Evolutionary conservation across 441 rosid genomes (phyloP).

Genomic region (Croton setiger): DNA sequence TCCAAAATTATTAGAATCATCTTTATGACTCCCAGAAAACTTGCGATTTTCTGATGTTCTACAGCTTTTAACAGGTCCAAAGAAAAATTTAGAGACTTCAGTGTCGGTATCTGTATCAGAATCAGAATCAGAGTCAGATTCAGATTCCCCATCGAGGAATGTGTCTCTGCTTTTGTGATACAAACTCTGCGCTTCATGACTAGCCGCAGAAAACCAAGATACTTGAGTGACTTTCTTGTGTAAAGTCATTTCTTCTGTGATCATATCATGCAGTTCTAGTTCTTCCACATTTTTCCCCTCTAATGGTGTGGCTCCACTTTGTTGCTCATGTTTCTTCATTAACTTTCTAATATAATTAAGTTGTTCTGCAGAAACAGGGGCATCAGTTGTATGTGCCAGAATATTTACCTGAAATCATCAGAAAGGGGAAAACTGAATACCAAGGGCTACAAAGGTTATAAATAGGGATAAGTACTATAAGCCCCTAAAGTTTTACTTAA

Average conservation of each 20-base stretch:
- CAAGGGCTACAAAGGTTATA: not conserved
- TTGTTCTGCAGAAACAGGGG: conserved; percentile 69
- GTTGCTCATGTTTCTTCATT: conserved; percentile 53
- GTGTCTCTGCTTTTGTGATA: conserved; percentile 22
- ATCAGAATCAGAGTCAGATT: conserved; percentile 46
- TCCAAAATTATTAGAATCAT: conserved; percentile 27
- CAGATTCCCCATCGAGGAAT: conserved; percentile 32
- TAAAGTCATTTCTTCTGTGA: conserved; percentile 32
- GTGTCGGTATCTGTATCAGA: conserved; percentile 44
- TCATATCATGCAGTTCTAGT: conserved; percentile 27
- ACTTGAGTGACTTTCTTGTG: conserved; percentile 40
- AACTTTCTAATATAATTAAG: conserved; percentile 74
- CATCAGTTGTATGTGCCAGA: conserved; percentile 76
- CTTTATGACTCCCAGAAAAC: conserved; percentile 29
- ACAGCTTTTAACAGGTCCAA: conserved; percentile 30
- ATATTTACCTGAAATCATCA: conserved; percentile 74
- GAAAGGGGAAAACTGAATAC: conserved; percentile 22
- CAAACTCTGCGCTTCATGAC: conserved; percentile 23
- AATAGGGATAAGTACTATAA: no score
- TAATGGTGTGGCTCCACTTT: conserved; percentile 26
- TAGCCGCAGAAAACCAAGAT: conserved; percentile 43
- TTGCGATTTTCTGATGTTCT: conserved; percentile 36
- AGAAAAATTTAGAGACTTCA: conserved; percentile 41
- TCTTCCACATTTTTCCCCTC: conserved; percentile 36
- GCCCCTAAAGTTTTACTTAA: no score